Conservation (phyloP, 768 basidiomycete genomes). For the Macrolepiota dolichaula region DNA sequence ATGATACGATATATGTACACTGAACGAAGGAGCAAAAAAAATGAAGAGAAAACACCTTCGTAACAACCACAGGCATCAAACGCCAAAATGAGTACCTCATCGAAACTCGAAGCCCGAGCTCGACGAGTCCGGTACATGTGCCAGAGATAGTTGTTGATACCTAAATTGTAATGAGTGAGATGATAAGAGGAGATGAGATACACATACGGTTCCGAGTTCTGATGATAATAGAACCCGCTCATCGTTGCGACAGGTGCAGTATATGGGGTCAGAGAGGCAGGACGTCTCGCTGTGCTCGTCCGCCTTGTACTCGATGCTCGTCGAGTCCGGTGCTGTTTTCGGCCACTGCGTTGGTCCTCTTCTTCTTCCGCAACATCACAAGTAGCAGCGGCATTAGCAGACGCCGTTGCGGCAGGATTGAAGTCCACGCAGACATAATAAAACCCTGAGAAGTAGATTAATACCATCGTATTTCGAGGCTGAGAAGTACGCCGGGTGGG, state of each 20-base stretch:
- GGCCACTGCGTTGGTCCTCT: slow-evolving; percentile 6
- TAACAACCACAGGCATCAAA: not conserved
- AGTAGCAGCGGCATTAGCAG: slow-evolving; percentile 15
- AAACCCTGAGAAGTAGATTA: slow-evolving; percentile 56
- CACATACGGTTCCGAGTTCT: slow-evolving; percentile 88
- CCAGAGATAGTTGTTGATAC: slow-evolving; percentile 86
- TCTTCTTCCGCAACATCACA: slow-evolving; percentile 2
- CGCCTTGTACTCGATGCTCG: slow-evolving; percentile 47
- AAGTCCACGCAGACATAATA: slow-evolving; percentile 96
- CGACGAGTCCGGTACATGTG: slow-evolving; percentile 70
- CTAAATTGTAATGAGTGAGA: slow-evolving; percentile 32
- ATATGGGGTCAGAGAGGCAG: slow-evolving; percentile 43
- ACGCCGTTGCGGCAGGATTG: slow-evolving; percentile 46
- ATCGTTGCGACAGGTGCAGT: slow-evolving; percentile 63
- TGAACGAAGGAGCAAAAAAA: not conserved
- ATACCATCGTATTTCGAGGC: not conserved
- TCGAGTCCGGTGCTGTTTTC: slow-evolving; percentile 28
- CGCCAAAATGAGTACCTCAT: slow-evolving; percentile 29
- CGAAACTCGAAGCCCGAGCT: slow-evolving; percentile 88
- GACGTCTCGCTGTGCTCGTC: slow-evolving; percentile 27
- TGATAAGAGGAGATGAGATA: slow-evolving; percentile 1
- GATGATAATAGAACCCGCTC: slow-evolving; percentile 92
- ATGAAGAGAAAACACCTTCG: not conserved
- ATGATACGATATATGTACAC: slow-evolving; percentile 6
- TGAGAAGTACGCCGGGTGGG: not conserved